Conservation (phyloP, 768 basidiomycete genomes). For the Wakefieldia striispora region DNA sequence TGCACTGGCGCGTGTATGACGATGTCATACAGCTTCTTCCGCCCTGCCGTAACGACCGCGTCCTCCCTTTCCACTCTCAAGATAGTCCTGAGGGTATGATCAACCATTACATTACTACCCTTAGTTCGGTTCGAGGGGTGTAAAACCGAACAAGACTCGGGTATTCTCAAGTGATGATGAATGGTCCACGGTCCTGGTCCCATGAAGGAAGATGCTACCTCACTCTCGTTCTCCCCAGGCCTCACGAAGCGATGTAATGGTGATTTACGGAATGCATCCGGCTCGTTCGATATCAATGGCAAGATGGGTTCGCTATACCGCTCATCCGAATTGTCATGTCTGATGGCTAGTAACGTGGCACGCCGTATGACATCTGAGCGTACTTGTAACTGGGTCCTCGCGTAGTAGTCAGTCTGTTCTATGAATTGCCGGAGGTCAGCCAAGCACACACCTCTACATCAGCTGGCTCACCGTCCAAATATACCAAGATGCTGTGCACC, state of each 20-base stretch:
- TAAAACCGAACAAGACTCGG: constrained; percentile 57
- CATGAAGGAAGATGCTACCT: constrained; percentile 59
- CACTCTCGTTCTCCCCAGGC: constrained; percentile 51
- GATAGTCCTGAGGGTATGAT: constrained; percentile 77
- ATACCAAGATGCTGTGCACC: constrained; percentile 67
- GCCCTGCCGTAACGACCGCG: constrained; percentile 63
- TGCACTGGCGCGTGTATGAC: constrained; percentile 83
- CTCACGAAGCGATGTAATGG: constrained; percentile 56
- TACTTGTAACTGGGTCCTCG: constrained; percentile 60
- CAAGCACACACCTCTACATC: background rate
- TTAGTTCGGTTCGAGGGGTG: constrained; percentile 68
- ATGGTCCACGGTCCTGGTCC: constrained; percentile 89
- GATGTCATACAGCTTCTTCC: constrained; percentile 83
- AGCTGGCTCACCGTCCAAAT: constrained; percentile 69
- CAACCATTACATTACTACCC: constrained; percentile 65
- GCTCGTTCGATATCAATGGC: constrained; percentile 72
- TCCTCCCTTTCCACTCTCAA: constrained; percentile 84
- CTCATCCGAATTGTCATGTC: constrained; percentile 38
- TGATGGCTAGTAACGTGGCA: constrained; percentile 61
- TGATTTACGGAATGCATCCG: constrained; percentile 59
- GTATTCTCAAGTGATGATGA: constrained; percentile 65
- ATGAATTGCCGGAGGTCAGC: background rate
- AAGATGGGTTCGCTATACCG: constrained; percentile 62
- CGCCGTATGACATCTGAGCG: constrained; percentile 66
- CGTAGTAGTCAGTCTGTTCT: constrained; percentile 85